These are phyloP conservation scores for Xylariales sp. DNA, from an alignment of 2,329 filamentous ascomycete genomes.

Conservation along the genomic window DNA sequence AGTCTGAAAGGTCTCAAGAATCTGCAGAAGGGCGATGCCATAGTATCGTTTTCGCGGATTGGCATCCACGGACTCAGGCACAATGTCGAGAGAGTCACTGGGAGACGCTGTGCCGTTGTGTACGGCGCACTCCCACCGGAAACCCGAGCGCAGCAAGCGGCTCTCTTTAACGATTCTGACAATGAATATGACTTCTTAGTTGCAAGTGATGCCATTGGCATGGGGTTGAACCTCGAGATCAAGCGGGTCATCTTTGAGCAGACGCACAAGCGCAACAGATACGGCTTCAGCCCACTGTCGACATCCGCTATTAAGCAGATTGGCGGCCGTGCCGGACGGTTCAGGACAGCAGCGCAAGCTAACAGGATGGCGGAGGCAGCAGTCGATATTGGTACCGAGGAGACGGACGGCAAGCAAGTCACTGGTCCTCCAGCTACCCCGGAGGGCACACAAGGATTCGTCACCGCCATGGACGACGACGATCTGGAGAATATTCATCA, in stretches of 20 bases:
- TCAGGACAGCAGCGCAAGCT: conserved; percentile 63
- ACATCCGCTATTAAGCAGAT: conserved; percentile 91
- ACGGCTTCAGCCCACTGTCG: conserved; percentile 50
- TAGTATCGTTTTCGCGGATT: conserved; percentile 82
- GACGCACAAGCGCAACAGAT: conserved; percentile 66
- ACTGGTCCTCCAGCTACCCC: conserved; percentile 13
- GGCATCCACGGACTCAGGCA: conserved; percentile 75
- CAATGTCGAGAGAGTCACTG: conserved; percentile 70
- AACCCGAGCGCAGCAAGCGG: conserved; percentile 84
- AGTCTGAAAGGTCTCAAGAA: conserved; percentile 61
- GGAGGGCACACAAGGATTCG: conserved; percentile 52
- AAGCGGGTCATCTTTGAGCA: conserved; percentile 86
- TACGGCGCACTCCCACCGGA: conserved; percentile 91
- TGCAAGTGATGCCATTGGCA: conserved; percentile 92
- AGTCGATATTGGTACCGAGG: conserved; percentile 13
- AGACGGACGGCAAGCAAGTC: conserved; percentile 6
- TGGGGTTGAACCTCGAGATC: conserved; percentile 92
- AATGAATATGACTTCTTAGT: conserved; percentile 95
- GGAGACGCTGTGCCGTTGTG: conserved; percentile 80
- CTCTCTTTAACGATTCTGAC: conserved; percentile 88
- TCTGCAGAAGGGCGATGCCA: conserved; percentile 82
- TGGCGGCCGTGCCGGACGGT: conserved; percentile 85
- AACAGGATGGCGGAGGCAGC: conserved; percentile 19
- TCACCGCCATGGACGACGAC: conserved; percentile 69
- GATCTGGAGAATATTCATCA: conserved; percentile 61